Evolutionary conservation across 176 grass and related monocot species (phyloP), one percentile per base, ranked within the genome.

Genomic region (Oryza glaberrima): DNA sequence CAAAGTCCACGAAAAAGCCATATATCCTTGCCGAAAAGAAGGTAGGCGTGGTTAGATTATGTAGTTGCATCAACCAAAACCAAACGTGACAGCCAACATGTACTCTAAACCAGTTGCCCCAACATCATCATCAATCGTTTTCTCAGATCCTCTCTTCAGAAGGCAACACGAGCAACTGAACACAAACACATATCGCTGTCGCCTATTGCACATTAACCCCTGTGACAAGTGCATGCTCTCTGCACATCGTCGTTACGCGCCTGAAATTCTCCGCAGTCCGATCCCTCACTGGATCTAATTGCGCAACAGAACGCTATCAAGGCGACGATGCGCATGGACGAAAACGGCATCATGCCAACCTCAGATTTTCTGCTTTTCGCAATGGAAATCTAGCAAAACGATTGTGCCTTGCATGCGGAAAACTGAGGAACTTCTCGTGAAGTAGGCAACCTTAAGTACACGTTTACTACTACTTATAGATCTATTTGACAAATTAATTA

Each of bases 31-130:
- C 61, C 6, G 40, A 51, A 67, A 34, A 71, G 11, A 72, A 38
- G 78, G 45, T 83, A 73, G 56, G 58, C 4, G 16, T 4, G 16
- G 77, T 81, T 81, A 76, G 87, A 76, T 85, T 47, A 76, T 25
- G 25, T 45, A 19, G 83, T 72, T 86, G 83, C 78, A 86, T 82
- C 83, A 66, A 82, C 84, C 83, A 56, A 30, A 81, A 81, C 87
- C 82, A 89, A 85, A 26, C 77, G 34, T 64, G 4, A 47, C 48
- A 73, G 12, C 41, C 15, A 6, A 6, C 6, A 34, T 0, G 26
- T 58, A 8, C 6, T 80, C 77, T 11, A 82, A 73, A 44, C 80
- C 70, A 80, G 28, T 51, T 13, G 20, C 9, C 26, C 40, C 38
- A 34, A 22, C 20, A 63, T 58, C 20, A 19, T 11, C 20, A 23